phyloP scores from a whole-genome alignment of 495 filamentous ascomycete species.

The Penicillium crystallinum region DNA sequence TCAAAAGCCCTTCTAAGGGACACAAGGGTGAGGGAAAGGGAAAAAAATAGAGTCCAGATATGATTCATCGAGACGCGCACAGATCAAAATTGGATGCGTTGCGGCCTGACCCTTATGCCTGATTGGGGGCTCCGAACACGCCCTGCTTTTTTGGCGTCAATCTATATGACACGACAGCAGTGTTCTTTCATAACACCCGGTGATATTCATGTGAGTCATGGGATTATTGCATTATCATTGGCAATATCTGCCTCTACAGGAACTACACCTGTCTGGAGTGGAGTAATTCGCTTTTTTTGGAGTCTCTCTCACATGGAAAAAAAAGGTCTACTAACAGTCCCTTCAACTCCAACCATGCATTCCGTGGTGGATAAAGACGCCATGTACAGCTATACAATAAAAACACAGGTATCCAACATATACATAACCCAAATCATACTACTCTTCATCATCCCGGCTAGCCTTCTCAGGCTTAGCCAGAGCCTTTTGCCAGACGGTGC shows the following conservation, averaged over 20 bases:
- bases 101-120: conserved; percentile 30
- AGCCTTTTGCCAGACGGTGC: conserved; percentile 67
- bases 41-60: conserved; percentile 9
- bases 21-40: conserved; percentile 2
- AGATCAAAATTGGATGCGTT: conserved; percentile 26
- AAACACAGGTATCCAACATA: conserved; percentile 16
- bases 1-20: conserved; percentile 9
- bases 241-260: neutral
- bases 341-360: conserved; percentile 11
- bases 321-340: conserved; percentile 4
- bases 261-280: neutral
- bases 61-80: conserved; percentile 26
- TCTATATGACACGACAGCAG: neutral
- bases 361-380: conserved; percentile 10
- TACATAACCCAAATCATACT: conserved; percentile 6
- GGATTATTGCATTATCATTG: neutral
- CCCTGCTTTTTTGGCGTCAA: conserved; percentile 2
- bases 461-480: conserved; percentile 52
- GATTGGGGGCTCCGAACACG: conserved; percentile 17
- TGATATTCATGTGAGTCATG: neutral
- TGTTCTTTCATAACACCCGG: too few species aligned
- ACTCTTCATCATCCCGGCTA: conserved; percentile 36
- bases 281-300: conserved; percentile 4
- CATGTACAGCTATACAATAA: conserved; percentile 16
- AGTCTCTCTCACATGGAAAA: conserved; percentile 4